Conservation (phyloP, 176 grass and related monocot genomes). For the Dactylis glomerata region DNA sequence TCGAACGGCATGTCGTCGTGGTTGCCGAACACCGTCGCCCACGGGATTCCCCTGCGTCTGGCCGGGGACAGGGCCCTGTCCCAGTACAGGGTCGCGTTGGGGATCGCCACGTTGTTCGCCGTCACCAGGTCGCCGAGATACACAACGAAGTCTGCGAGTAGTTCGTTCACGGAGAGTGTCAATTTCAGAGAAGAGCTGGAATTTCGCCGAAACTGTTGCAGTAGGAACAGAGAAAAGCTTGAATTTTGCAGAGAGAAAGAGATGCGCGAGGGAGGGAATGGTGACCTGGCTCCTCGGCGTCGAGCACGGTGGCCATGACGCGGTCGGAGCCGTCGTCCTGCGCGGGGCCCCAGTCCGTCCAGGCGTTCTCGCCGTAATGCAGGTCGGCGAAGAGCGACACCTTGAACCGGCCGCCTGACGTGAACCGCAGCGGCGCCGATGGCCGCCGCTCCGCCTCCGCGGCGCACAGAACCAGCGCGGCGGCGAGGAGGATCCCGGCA, state of each 20-base stretch:
- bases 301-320: slow-evolving; percentile 77
- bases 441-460: neutral
- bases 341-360: slow-evolving; percentile 75
- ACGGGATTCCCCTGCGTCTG: slow-evolving; percentile 52
- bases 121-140: slow-evolving; percentile 91
- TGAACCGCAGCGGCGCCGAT: slow-evolving; percentile 38
- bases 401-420: slow-evolving; percentile 36
- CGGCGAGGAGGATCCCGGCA: neutral
- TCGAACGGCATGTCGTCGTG: slow-evolving; percentile 84
- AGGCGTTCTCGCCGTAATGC: slow-evolving; percentile 91
- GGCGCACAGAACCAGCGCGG: neutral
- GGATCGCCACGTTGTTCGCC: slow-evolving; percentile 76
- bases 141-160: slow-evolving; percentile 66
- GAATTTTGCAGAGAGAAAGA: neutral
- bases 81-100: slow-evolving; percentile 85
- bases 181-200: neutral
- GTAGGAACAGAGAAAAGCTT: neutral
- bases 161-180: neutral
- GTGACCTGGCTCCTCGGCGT: slow-evolving; percentile 71
- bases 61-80: slow-evolving; percentile 59
- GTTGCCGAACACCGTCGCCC: slow-evolving; percentile 80
- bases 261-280: neutral
- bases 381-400: slow-evolving; percentile 83
- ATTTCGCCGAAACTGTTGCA: neutral
- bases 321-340: slow-evolving; percentile 70